Base-by-base conservation (phyloP, 345 rosid genomes). In the Streptanthus diversifolius region DNA sequence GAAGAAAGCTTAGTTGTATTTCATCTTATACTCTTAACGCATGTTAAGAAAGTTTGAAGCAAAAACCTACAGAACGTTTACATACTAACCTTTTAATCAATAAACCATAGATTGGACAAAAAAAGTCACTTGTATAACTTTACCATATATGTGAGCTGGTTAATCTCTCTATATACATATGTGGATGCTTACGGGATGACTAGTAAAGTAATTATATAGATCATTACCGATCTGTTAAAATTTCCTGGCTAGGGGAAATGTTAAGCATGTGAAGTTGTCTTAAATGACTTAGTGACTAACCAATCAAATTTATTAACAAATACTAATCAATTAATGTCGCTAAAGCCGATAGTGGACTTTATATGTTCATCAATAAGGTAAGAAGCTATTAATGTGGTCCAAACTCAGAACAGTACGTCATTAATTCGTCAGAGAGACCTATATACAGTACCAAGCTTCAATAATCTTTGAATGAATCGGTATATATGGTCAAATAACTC, bases 321-420 rank as follows among this genome's bases (percentile, higher is more conserved):
- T 21, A 48, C 7, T 48, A 47, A 9, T 24, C 13, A 68, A 60
- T 48, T 15, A 48, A 12, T 60, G 66, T 70, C 32, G 18, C 39
- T 30, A 70, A 21, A 40, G 6, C 56, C 17, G 53, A 51, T 51
- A 40, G 41, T 49, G 43, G 75, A 71, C 56, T 69, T 69, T 44
- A 57, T 19, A 32, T 35, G 73, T 32, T 51, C 7, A 32, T 51
- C 7, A 32, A 18, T 36, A 48, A 18, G 8, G 21, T 27, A 27
- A 21, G 69, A 72, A 72, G 63, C 53, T 63, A 29, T 21, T 3
- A 40, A 15, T 30, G 45, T 63, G 56, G 45, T 53, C 70, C 32
- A 15, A 29, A 8, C 44, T 41, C 29, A 19, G 45, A 30, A 27
- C 25, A 40, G 6, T 40, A 30, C 45, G 76, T 72, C 54, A 63